Conservation (phyloP, 23 red algal genomes). For the Gracilaria vermiculophylla region DNA sequence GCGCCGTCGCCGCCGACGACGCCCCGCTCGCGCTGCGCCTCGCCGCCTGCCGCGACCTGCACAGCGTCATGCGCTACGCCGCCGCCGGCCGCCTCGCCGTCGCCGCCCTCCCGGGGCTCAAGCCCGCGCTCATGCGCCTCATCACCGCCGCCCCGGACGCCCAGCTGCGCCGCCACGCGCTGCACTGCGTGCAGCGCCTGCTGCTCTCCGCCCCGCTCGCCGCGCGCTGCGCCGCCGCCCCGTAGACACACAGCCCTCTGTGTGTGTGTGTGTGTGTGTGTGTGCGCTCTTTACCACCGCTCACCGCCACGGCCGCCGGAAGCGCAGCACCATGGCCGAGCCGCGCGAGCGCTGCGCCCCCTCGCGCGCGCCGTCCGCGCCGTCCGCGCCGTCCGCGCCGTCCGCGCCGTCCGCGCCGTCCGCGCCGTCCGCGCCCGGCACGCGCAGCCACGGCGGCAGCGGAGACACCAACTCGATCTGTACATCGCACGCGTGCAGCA, state of each 20-base stretch:
- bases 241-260: too few species aligned
- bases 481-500: constrained; percentile 23
- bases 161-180: background rate
- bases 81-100: constrained; percentile 56
- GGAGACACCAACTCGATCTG: constrained; percentile 32
- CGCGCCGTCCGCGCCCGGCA: background rate
- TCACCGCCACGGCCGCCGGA: constrained; percentile 31
- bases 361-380: background rate
- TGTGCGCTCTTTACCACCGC: background rate
- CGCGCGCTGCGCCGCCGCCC: too few species aligned
- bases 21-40: background rate
- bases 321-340: constrained; percentile 11
- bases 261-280: background rate
- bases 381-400: background rate
- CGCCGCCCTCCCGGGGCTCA: constrained; percentile 45
- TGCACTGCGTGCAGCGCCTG: constrained; percentile 19
- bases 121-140: constrained; percentile 82
- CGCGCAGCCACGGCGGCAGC: background rate
- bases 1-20: constrained; percentile 14
- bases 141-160: constrained; percentile 12
- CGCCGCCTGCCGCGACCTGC: constrained; percentile 81
- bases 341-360: too few species aligned
- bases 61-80: constrained; percentile 61
- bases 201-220: background rate
- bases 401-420: background rate